Base-by-base conservation (phyloP, 257 asterid species). In the Penstemon davidsonii region DNA sequence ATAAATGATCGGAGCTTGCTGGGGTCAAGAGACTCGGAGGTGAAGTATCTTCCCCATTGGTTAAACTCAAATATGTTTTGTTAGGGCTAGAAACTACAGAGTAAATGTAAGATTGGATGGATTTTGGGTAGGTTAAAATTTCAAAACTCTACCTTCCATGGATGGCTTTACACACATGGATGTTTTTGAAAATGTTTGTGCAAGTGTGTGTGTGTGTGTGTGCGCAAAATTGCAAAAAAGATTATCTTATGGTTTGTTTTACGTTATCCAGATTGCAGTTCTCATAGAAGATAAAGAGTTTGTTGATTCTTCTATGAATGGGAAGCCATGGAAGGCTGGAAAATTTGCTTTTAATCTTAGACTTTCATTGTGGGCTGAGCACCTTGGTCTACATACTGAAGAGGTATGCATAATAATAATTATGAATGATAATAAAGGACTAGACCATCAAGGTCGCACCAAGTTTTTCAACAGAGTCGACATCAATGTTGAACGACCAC, bases 11-110 rank as follows among this genome's bases (percentile, higher is more conserved):
- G 98, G 79, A 92, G 98, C 76, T 86, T 92, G 75, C 87, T 92
- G 71, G 98, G 98, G 51, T 88, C 98, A 64, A 86, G 97, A 80
- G 98, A 92, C 75, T 88, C 97, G n/a, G 98, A 92, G 90, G 98
- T 92, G 68, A 75, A 79, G 49, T 64, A 19, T 50, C 42, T 73
- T 64, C 49, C 41, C 33, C 60, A 37, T 58, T 44, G 18, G 38
- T 68, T 73, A 53, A 25, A 25, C 33, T 25, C 33, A 25, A 49
- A 45, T 58, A 43, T 19, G 36, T 13, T 54, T 25, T 41, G 43
- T 42, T 13, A n/a, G 60, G 38, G 6, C 57, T 5, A 45, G 54
- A 49, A 49, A 49, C 54, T 10, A 46, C 4, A 4, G 12, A 46
- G 9, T 6, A 46, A 46, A 46, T 46, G 52, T 6, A 46, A 46